Conservation (phyloP, 306 rosid genomes). For the Pterocarpus santalinus region DNA sequence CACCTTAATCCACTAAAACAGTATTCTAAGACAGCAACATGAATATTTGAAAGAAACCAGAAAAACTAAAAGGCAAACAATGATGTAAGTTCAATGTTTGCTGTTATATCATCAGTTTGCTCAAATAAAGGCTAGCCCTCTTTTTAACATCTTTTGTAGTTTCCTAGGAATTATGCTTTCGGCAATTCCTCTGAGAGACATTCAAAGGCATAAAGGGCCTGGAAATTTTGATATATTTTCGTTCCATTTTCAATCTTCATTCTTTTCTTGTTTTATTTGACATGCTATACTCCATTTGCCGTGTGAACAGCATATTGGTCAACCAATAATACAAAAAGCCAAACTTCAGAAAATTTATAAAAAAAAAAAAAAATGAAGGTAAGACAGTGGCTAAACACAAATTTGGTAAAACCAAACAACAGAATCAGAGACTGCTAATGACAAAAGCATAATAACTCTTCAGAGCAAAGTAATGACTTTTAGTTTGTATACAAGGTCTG, state of each 20-base stretch:
- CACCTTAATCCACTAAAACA: constrained; percentile 23
- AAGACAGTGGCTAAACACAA: neutral
- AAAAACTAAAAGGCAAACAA: constrained; percentile 15
- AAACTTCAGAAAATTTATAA: neutral
- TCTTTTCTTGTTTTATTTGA: constrained; percentile 1
- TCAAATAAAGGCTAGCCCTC: neutral
- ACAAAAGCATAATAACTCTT: neutral
- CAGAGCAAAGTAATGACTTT: neutral
- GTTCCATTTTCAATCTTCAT: neutral
- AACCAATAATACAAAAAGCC: constrained; percentile 13
- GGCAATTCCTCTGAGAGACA: neutral
- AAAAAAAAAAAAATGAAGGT: neutral
- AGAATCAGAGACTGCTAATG: neutral
- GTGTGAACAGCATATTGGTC: neutral
- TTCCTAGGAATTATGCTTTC: neutral
- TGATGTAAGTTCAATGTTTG: constrained; percentile 9
- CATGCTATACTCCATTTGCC: neutral
- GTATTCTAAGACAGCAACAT: constrained; percentile 16
- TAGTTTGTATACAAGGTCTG: neutral
- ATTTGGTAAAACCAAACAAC: neutral
- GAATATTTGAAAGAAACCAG: constrained; percentile 23
- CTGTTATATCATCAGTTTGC: neutral
- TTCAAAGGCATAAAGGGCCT: neutral
- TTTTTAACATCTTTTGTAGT: neutral
- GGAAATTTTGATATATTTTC: neutral